These are phyloP conservation scores for Saccharomycopsis guyanensis DNA, from an alignment of 805 yeast species.

Conservation along the genomic window DNA sequence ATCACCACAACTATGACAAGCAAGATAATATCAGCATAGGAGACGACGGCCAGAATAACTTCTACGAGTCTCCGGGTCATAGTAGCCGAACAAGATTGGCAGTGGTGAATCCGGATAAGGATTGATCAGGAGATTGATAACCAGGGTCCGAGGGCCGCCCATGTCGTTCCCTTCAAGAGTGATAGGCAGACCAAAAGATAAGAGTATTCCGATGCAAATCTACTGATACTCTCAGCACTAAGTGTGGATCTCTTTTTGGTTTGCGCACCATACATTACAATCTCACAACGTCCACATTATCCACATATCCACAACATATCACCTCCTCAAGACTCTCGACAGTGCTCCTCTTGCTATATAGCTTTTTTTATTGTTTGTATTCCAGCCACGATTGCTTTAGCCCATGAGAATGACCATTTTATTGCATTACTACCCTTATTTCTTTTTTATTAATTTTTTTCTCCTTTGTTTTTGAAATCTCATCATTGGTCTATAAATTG, in stretches of 20 bases:
- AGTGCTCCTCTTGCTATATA: no score
- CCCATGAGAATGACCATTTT: no score
- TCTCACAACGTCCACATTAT: no score
- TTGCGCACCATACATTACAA: no score
- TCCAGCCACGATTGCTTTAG: no score
- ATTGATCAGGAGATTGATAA: slow-evolving; percentile 6
- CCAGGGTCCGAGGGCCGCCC: no score
- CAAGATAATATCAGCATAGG: slow-evolving; percentile 5
- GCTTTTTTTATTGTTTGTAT: no score
- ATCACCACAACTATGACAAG: no score
- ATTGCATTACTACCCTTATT: no score
- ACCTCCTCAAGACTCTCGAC: no score
- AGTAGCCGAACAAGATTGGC: slow-evolving; percentile 11
- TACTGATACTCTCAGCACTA: neutral
- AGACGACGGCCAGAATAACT: slow-evolving; percentile 2
- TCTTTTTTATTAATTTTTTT: no score
- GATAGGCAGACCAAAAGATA: neutral
- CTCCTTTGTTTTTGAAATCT: neutral
- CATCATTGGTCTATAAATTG: neutral
- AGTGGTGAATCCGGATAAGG: slow-evolving; percentile 18
- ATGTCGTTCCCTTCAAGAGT: neutral
- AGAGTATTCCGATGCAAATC: neutral
- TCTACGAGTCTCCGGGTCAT: slow-evolving; percentile 1
- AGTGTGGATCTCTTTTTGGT: neutral
- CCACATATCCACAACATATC: no score